Evolutionary conservation across 805 yeast species (phyloP), one percentile per base, ranked within the genome.

Genomic region (Yarrowia bubula): DNA sequence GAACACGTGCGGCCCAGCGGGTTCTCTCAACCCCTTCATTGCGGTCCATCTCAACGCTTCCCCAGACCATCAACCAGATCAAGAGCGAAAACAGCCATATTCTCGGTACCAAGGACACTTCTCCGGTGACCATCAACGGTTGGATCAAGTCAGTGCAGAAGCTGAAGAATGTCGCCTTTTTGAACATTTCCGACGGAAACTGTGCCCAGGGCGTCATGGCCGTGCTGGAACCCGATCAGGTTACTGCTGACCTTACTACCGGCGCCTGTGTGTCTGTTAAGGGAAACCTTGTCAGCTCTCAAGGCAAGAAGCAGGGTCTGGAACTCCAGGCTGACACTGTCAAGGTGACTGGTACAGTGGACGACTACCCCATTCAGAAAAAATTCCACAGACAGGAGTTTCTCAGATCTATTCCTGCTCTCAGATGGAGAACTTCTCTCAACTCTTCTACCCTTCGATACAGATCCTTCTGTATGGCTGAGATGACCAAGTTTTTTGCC

Each of bases 151-250:
- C 92, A 0, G 83, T 90, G 1, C 81, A 97, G 58, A 75, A 81
- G 8, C 82, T 91, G 72, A 92, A 92, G 72, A 88, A 86, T 64
- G 80, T 89, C 4, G 88, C 91, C 0, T 95, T 95, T 74, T 77
- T 92, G 4, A 96, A 91, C 71, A 69, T 95, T 10, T 76, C 82
- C 1, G 98, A 95, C 73, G 98, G 98, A 0, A 81, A 95, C 0
- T 77, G 83, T 1, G 76, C 81, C 37, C 68, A 77, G 33, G 79
- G 82, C 14, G 72, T 92, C 66, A 82, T 90, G 65, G 85, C 86
- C 0, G 75, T 86, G 4, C 75, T 80, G 79, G 70, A 69, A 15
- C 74, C 76, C 1, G 67, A 63, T 3, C 42, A 66, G 53, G 67
- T 67, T 8, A 70, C 73, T 17, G 68, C 68, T 10, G 55, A 51